Conservation (phyloP, 129 eudicot genomes). For the Lonicera japonica region DNA sequence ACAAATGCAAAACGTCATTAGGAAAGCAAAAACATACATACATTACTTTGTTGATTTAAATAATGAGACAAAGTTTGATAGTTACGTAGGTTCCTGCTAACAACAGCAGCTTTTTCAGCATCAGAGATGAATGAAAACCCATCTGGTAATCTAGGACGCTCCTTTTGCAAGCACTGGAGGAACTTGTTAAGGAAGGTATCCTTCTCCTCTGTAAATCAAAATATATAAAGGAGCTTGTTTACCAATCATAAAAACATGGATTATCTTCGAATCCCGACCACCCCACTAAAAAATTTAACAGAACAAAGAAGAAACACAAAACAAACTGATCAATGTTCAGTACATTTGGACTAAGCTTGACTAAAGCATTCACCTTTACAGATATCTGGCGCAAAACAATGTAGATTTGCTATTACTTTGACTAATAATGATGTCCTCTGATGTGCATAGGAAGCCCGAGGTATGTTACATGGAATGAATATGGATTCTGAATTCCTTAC, state of each 20-base stretch:
- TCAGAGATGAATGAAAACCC: slow-evolving; percentile 28
- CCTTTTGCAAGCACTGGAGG: slow-evolving; percentile 53
- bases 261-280: neutral
- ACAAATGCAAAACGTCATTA: slow-evolving; percentile 31
- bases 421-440: slow-evolving; percentile 85
- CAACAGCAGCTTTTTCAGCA: slow-evolving; percentile 39
- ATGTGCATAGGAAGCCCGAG: slow-evolving; percentile 80
- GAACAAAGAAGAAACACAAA: neutral
- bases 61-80: slow-evolving; percentile 9
- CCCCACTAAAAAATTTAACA: neutral
- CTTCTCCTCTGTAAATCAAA: slow-evolving; percentile 61
- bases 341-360: too few relatives aligned
- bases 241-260: slow-evolving; percentile 1
- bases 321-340: too few relatives aligned
- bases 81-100: slow-evolving; percentile 69
- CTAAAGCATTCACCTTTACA: slow-evolving; percentile 59
- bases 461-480: slow-evolving; percentile 47
- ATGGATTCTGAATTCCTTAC: slow-evolving; percentile 26
- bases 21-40: slow-evolving; percentile 12
- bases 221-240: slow-evolving; percentile 3
- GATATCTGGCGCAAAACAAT: slow-evolving; percentile 78
- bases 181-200: slow-evolving; percentile 74
- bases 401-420: slow-evolving; percentile 95
- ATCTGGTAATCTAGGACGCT: slow-evolving; percentile 26
- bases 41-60: slow-evolving; percentile 1